Evolutionary conservation across 176 grass and related monocot species (phyloP).

Genomic region (Lolium rigidum): DNA sequence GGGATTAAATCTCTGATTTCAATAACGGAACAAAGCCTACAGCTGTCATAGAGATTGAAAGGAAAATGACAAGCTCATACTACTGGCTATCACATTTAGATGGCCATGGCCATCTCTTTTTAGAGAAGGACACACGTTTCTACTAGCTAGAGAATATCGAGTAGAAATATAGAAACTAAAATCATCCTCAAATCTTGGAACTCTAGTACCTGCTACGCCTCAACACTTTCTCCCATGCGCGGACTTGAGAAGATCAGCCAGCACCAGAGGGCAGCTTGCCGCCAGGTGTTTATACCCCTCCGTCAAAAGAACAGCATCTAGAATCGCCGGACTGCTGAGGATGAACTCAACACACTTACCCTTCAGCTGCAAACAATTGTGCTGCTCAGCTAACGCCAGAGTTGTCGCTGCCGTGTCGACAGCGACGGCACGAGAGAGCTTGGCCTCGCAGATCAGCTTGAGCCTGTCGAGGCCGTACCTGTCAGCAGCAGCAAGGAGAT

Average conservation of each 20-base stretch:
- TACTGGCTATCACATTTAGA: too few species aligned
- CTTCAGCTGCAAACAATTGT: constrained; percentile 53
- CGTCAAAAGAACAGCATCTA: not conserved
- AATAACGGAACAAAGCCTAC: not conserved
- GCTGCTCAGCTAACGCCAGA: constrained; percentile 48
- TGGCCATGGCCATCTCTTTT: too few species aligned
- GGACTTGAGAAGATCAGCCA: not conserved
- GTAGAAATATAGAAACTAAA: too few species aligned
- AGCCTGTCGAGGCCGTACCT: constrained; percentile 51
- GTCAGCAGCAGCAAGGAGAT: constrained; percentile 52
- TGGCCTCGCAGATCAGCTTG: not conserved
- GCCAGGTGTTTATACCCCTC: constrained; percentile 15
- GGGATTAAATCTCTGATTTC: not conserved
- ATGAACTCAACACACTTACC: constrained; percentile 50
- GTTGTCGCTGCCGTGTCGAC: constrained; percentile 35
- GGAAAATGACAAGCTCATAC: too few species aligned
- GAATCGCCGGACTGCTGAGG: constrained; percentile 7
- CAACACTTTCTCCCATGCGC: not conserved
- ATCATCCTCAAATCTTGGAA: not conserved
- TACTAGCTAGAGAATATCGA: too few species aligned
- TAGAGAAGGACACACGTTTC: too few species aligned
- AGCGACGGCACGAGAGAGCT: not conserved
- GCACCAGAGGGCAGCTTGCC: not conserved
- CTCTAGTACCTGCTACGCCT: not conserved
- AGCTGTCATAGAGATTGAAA: not conserved